Conservation (phyloP, 2,329 filamentous ascomycete species). For the Periconia macrospinosa region DNA sequence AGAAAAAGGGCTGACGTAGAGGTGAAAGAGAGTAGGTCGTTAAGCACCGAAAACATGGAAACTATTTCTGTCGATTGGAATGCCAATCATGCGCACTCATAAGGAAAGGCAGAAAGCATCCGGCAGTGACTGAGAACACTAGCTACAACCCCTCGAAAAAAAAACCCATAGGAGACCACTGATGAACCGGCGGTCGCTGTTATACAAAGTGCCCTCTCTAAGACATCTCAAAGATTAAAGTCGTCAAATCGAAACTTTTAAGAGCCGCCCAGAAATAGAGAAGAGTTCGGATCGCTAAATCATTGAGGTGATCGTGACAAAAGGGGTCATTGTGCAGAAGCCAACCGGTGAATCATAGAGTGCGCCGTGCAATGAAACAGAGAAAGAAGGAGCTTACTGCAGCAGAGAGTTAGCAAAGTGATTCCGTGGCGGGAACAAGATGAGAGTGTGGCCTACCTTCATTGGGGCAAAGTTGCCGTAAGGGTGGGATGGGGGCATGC, state of each 20-base stretch:
- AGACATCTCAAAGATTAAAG: constrained; percentile 37
- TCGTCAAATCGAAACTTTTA: constrained; percentile 45
- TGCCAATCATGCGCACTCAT: constrained; percentile 41
- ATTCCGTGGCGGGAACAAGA: neutral
- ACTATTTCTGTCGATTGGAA: constrained; percentile 39
- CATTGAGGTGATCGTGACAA: constrained; percentile 42
- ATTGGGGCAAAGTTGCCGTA: constrained; percentile 68
- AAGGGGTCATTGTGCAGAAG: constrained; percentile 36
- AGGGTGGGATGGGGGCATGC: constrained; percentile 64
- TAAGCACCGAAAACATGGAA: constrained; percentile 26
- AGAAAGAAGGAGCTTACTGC: constrained; percentile 43
- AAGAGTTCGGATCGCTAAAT: constrained; percentile 40
- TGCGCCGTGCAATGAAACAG: constrained; percentile 38
- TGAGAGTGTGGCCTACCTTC: constrained; percentile 55
- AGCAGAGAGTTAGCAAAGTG: constrained; percentile 13
- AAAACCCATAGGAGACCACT: constrained; percentile 34
- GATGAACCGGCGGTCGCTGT: constrained; percentile 38
- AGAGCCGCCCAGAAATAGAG: constrained; percentile 40
- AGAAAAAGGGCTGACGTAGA: constrained; percentile 15
- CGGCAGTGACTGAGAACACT: constrained; percentile 31
- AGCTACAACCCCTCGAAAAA: constrained; percentile 30
- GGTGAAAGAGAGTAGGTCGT: constrained; percentile 25
- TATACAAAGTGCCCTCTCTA: constrained; percentile 42
- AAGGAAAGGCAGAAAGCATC: constrained; percentile 39
- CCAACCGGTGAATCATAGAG: constrained; percentile 38